phyloP scores from a whole-genome alignment of 2,329 filamentous ascomycete genomes.

The Diaporthe australafricana region DNA sequence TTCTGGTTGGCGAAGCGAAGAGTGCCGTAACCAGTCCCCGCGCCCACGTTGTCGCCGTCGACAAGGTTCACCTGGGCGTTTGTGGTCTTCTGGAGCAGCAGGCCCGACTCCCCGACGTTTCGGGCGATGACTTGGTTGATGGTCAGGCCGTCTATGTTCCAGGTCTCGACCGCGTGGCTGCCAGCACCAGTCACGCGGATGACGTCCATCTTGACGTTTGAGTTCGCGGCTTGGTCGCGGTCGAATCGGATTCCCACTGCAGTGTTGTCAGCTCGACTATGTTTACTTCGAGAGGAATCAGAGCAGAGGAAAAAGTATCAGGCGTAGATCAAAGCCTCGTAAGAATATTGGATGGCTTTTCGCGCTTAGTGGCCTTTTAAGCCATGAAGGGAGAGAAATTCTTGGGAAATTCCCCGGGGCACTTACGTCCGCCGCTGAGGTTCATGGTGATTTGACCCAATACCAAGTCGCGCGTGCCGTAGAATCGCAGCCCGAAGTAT shows the following conservation, averaged over 20 bases:
- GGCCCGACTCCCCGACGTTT: conserved; percentile 66
- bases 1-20: conserved; percentile 64
- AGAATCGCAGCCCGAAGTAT: conserved; percentile 69
- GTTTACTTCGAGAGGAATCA: no score
- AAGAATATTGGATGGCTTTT: no score
- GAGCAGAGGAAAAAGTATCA: no score
- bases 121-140: conserved; percentile 64
- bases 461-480: conserved; percentile 58
- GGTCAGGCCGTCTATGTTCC: conserved; percentile 67
- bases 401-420: background rate
- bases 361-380: background rate
- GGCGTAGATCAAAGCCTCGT: no score
- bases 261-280: background rate
- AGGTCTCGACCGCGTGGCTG: conserved; percentile 69
- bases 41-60: conserved; percentile 65
- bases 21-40: conserved; percentile 66
- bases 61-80: conserved; percentile 66
- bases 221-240: conserved; percentile 63
- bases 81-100: conserved; percentile 65
- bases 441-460: conserved; percentile 67
- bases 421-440: conserved; percentile 56
- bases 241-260: conserved; percentile 67
- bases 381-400: background rate
- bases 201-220: conserved; percentile 64
- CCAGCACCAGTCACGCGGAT: conserved; percentile 64